Conservation (phyloP, 2,329 filamentous ascomycete species). For the Calonectria pteridis region DNA sequence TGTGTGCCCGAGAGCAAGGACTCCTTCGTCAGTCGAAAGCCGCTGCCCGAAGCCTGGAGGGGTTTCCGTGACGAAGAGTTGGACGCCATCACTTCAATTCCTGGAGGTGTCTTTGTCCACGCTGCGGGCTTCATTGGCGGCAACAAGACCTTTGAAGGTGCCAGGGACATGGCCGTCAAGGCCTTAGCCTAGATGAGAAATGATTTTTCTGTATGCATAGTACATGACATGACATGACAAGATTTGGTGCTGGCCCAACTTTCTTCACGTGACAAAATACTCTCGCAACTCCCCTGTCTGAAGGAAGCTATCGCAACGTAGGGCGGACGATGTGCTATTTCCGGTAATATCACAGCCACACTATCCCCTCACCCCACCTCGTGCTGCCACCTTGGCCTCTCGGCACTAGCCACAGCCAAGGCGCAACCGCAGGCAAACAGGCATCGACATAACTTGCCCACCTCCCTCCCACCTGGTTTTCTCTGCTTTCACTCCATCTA, state of each 20-base stretch:
- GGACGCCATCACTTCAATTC: conserved; percentile 76
- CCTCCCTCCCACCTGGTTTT: conserved; percentile 16
- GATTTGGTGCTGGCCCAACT: not conserved
- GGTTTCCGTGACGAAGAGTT: conserved; percentile 90
- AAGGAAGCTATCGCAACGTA: not conserved
- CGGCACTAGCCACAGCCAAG: conserved; percentile 36
- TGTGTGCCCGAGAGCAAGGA: conserved; percentile 87
- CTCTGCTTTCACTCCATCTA: conserved; percentile 1
- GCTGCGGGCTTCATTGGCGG: conserved; percentile 96
- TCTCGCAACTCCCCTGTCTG: not conserved
- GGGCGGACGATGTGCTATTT: conserved; percentile 1
- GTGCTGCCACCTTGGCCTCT: conserved; percentile 39
- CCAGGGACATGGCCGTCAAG: conserved; percentile 85
- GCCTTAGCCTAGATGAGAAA: conserved; percentile 61
- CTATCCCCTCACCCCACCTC: not conserved
- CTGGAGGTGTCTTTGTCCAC: conserved; percentile 91
- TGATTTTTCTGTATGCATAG: not conserved
- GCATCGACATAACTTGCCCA: conserved; percentile 38
- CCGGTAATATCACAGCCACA: conserved; percentile 10
- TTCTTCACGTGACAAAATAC: not conserved
- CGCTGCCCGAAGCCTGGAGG: conserved; percentile 91
- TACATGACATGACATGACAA: not conserved
- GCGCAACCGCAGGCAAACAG: conserved; percentile 34
- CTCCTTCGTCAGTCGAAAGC: conserved; percentile 92
- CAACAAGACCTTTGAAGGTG: conserved; percentile 91